Conservation (phyloP, 768 basidiomycete species). For the Phanerochaete sordida region DNA sequence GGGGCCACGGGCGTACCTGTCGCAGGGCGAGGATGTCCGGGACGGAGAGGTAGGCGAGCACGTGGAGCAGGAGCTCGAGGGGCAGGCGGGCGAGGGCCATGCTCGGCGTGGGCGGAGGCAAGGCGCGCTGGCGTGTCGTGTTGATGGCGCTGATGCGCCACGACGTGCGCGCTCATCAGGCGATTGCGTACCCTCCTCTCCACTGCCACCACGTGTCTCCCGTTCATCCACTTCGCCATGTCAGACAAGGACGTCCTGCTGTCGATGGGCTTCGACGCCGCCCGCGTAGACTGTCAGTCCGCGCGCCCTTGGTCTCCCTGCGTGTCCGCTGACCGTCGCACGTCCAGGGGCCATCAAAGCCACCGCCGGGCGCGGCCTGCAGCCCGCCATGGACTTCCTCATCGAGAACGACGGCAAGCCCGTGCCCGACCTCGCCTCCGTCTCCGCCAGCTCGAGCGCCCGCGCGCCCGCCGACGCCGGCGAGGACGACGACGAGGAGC, state of each 20-base stretch:
- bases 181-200: background rate
- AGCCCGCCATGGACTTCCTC: slow-evolving; percentile 89
- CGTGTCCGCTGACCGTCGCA: background rate
- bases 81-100: slow-evolving; percentile 33
- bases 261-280: slow-evolving; percentile 83
- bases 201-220: background rate
- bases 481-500: slow-evolving; percentile 72
- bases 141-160: background rate
- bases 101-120: background rate
- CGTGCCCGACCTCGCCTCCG: slow-evolving; percentile 59
- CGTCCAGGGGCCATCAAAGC: slow-evolving; percentile 81
- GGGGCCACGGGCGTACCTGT: slow-evolving; percentile 32
- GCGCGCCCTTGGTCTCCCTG: background rate
- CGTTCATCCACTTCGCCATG: slow-evolving; percentile 24
- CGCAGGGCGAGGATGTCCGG: slow-evolving; percentile 42
- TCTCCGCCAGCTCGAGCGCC: slow-evolving; percentile 24
- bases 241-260: slow-evolving; percentile 72
- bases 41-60: slow-evolving; percentile 40
- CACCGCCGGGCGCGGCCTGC: slow-evolving; percentile 79
- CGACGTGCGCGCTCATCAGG: background rate
- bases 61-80: slow-evolving; percentile 42
- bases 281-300: slow-evolving; percentile 79
- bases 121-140: background rate
- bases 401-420: slow-evolving; percentile 75
- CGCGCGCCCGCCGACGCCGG: slow-evolving; percentile 20